Percentiles rank a stretch among this genome's conserved stretches.
These are phyloP conservation scores for Arabis alpina DNA, from an alignment of 345 rosid genomes.

Conservation along the genomic window DNA sequence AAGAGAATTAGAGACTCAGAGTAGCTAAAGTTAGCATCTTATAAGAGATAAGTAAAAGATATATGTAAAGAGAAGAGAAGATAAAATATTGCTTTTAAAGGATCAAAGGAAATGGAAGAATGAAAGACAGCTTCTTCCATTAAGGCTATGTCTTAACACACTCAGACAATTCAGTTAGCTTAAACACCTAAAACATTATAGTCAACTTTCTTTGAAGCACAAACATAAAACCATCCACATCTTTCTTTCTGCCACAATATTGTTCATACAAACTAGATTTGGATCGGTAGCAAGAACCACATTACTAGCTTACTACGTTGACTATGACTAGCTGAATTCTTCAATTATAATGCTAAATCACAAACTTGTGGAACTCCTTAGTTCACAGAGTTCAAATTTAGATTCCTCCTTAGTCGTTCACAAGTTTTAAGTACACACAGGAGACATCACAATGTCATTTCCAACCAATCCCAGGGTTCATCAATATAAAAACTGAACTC, in stretches of 20 bases:
- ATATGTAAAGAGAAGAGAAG: conserved; percentile 10
- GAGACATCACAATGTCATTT: not conserved
- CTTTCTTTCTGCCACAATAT: not conserved
- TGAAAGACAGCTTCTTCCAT: not conserved
- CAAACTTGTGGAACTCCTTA: not conserved
- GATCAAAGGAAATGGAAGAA: not conserved
- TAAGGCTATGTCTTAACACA: conserved; percentile 17
- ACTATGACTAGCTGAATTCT: conserved; percentile 12
- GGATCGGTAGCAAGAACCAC: not conserved
- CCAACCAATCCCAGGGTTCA: not conserved
- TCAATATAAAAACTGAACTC: not conserved
- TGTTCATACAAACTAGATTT: conserved; percentile 10
- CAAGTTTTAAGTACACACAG: not conserved
- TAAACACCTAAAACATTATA: not conserved
- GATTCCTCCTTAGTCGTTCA: conserved; percentile 10
- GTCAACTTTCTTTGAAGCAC: conserved; percentile 3
- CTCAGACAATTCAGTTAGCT: not conserved
- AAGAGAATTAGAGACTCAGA: not conserved
- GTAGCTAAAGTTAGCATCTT: not conserved
- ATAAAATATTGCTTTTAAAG: not conserved
- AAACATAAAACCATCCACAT: conserved; percentile 4
- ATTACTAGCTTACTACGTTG: not conserved
- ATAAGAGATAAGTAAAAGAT: not conserved
- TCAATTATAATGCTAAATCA: conserved; percentile 10
- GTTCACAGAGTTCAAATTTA: not conserved